These are phyloP conservation scores for Rhodotorula kratochvilovae DNA, from an alignment of 768 basidiomycete species.

Conservation along the genomic window DNA sequence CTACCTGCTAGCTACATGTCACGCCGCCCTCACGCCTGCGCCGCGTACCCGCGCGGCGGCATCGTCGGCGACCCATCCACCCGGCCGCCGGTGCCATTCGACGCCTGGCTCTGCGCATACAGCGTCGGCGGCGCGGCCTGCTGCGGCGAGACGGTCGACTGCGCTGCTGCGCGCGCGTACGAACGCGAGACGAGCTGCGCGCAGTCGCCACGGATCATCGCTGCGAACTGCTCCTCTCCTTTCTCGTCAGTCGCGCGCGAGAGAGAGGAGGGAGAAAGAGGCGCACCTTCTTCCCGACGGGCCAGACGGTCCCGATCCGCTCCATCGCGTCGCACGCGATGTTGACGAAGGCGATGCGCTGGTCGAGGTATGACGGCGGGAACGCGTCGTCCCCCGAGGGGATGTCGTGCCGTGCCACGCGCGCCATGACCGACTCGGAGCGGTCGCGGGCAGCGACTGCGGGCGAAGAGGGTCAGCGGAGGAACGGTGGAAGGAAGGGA, in stretches of 20 bases:
- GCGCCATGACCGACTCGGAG: constrained; percentile 23
- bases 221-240: constrained; percentile 8
- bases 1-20: not conserved
- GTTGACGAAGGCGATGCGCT: constrained; percentile 21
- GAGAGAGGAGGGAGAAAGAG: not conserved
- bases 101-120: not conserved
- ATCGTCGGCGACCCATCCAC: not conserved
- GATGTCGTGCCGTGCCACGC: not conserved
- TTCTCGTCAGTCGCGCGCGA: not conserved
- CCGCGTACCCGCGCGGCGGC: not conserved
- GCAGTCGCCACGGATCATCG: constrained; percentile 26
- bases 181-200: constrained; percentile 8
- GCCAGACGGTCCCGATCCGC: constrained; percentile 22
- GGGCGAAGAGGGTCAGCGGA: not conserved
- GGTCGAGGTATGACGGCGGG: constrained; percentile 15
- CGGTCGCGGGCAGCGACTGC: constrained; percentile 26
- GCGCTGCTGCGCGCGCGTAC: not conserved
- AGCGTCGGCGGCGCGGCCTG: not conserved
- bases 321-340: constrained; percentile 33
- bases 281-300: constrained; percentile 27
- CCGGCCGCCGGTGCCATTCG: not conserved
- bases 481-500: no score
- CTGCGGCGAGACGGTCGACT: not conserved
- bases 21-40: not conserved
- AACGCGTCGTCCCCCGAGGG: constrained; percentile 35